Base-by-base conservation (phyloP, 495 filamentous ascomycete species). In the Aspergillus avenaceus region DNA sequence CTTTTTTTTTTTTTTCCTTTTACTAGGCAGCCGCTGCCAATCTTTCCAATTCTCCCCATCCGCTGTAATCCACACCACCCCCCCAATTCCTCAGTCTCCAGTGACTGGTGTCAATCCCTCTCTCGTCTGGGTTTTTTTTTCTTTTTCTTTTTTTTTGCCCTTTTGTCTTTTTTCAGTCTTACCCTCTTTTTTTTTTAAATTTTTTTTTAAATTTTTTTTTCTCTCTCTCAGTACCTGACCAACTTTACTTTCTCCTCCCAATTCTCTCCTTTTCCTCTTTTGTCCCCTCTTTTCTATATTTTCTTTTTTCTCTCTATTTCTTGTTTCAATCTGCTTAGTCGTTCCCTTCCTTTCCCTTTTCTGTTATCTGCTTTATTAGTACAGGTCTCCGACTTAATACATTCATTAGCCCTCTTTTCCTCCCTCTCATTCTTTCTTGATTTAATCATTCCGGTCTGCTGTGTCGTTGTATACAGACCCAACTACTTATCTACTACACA, bases 251-350 rank as follows among this genome's bases (percentile, higher is more conserved):
- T 45, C 41, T 53, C 32, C 41, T 46, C 47, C 34, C 38, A 27
- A 16, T 37, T 47, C 42, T 53, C 36, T 53, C 56, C 50, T 46
- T 58, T 16, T 41, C 46, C 36, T 36, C 49, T 25, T 40, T 42
- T 53, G 37, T 50, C 41, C 34, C 49, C 41, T 49, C 25, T 55
- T 41, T 45, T 51, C 49, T 54, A 47, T 53, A 57, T 61, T 58
- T 52, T 51, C 63, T 55, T 11, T 61, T 59, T 60, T 18, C 37
- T 50, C 36, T 47, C 29, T 52, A 52, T 47, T 52, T 51, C 52
- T 52, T 32, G 45, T 49, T 40, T 47, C 48, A 49, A 47, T 54
- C 56, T 56, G 47, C 50, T 53, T 53, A 52, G 57, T 56, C 57
- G 43, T 50, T 59, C 53, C 44, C 47, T 58, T 49, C 41, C 46